These are phyloP conservation scores for Rhodotorula sp. DNA, from an alignment of 1,284 basidiomycete species.

Conservation along the genomic window DNA sequence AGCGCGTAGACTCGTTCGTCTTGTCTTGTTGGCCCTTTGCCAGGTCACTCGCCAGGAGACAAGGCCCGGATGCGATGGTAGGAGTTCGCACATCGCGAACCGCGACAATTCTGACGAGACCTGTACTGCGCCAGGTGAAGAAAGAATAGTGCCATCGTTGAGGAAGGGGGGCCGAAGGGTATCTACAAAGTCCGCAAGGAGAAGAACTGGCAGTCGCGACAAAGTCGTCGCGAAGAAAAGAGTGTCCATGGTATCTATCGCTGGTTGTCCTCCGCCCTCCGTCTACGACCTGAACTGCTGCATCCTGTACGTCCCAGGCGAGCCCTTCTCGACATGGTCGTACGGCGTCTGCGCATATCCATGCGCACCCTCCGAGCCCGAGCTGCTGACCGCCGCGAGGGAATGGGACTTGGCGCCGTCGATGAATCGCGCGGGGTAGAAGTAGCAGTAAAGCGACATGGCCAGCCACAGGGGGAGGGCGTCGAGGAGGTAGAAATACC, in stretches of 20 bases:
- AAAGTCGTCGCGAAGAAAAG: too few species aligned
- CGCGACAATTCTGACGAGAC: too few species aligned
- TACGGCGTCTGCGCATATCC: neutral
- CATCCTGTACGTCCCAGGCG: neutral
- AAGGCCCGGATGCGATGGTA: too few species aligned
- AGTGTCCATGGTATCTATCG: neutral
- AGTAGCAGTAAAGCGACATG: slow-evolving; percentile 18
- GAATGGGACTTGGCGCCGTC: slow-evolving; percentile 6
- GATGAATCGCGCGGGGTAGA: slow-evolving; percentile 25
- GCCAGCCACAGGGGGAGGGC: slow-evolving; percentile 35
- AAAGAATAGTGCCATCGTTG: too few species aligned
- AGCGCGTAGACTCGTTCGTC: too few species aligned
- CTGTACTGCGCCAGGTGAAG: too few species aligned
- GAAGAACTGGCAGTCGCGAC: too few species aligned
- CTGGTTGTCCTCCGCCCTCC: neutral
- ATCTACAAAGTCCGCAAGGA: neutral
- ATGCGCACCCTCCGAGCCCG: neutral
- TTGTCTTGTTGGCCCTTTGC: too few species aligned
- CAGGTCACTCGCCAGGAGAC: too few species aligned
- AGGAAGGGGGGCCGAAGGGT: neutral
- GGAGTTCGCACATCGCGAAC: too few species aligned
- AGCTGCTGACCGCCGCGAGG: too few species aligned
- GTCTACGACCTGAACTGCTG: neutral
- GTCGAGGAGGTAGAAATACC: slow-evolving; percentile 41
- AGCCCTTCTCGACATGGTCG: neutral